These are phyloP conservation scores for Ganoderma meredithae DNA, from an alignment of 1,284 basidiomycete species.

Conservation along the genomic window DNA sequence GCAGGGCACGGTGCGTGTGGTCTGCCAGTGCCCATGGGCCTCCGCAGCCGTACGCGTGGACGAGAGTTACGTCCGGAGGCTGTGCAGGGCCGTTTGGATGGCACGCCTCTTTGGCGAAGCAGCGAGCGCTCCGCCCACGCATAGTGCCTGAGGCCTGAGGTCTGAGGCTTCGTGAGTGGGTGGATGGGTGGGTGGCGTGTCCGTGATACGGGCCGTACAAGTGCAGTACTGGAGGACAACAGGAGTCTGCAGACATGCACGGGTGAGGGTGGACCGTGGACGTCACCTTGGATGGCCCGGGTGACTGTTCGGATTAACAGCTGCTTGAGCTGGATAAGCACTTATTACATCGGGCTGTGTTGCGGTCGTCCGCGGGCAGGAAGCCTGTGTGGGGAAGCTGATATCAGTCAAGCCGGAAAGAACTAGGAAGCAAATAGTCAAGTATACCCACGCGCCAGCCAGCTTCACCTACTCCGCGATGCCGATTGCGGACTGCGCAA, in stretches of 20 bases:
- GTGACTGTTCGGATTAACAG: background rate
- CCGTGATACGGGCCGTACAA: background rate
- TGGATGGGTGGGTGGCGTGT: background rate
- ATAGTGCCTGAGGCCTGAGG: background rate
- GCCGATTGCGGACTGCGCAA: background rate
- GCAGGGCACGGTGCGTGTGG: background rate
- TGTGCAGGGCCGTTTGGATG: constrained; percentile 17
- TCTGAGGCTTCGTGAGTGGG: too few relatives aligned
- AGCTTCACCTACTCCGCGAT: too few relatives aligned
- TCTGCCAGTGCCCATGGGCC: background rate
- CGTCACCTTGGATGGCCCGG: too few relatives aligned
- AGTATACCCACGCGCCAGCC: background rate
- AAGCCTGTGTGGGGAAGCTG: background rate
- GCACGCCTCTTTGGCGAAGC: constrained; percentile 5
- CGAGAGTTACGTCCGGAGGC: constrained; percentile 32
- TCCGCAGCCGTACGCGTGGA: constrained; percentile 11
- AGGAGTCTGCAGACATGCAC: background rate
- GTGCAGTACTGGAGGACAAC: background rate
- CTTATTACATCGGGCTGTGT: background rate
- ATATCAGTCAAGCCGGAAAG: too few relatives aligned
- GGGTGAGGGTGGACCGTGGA: too few relatives aligned
- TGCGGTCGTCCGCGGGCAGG: background rate
- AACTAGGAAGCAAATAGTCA: background rate
- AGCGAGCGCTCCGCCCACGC: background rate
- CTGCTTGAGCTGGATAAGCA: background rate